phyloP scores from a whole-genome alignment of 257 asterid genomes.

The Capsicum pubescens region DNA sequence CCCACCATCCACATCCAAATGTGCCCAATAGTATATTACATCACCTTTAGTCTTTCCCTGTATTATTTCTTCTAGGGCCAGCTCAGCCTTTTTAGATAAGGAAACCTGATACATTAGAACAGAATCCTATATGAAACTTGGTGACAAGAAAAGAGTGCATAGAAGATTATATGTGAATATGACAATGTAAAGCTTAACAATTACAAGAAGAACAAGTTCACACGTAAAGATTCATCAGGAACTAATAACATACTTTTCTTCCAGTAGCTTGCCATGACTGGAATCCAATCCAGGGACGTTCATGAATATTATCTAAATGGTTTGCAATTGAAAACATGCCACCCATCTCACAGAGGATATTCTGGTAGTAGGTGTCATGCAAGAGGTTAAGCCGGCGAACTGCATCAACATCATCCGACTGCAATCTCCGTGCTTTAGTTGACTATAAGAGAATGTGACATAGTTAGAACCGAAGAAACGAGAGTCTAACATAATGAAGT shows the following conservation, averaged over 20 bases:
- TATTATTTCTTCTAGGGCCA: slow-evolving; percentile 73
- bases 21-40: slow-evolving; percentile 84
- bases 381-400: slow-evolving; percentile 81
- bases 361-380: slow-evolving; percentile 78
- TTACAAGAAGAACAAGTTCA: not conserved
- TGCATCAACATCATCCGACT: slow-evolving; percentile 96
- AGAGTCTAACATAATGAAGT: slow-evolving; percentile 8
- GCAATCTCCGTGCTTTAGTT: slow-evolving; percentile 65
- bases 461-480: slow-evolving; percentile 30
- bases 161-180: slow-evolving; percentile 6
- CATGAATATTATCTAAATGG: slow-evolving; percentile 83
- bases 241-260: slow-evolving; percentile 60
- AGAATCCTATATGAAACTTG: slow-evolving; percentile 13
- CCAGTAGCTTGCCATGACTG: slow-evolving; percentile 99
- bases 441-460: slow-evolving; percentile 53
- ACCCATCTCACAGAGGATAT: slow-evolving; percentile 91
- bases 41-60: slow-evolving; percentile 78
- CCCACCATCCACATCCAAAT: slow-evolving; percentile 71
- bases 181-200: slow-evolving; percentile 10
- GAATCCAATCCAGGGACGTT: slow-evolving; percentile 98
- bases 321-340: slow-evolving; percentile 96
- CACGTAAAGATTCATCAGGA: slow-evolving; percentile 16
- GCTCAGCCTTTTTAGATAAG: slow-evolving; percentile 75
- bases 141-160: slow-evolving; percentile 21
- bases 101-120: slow-evolving; percentile 58